phyloP scores from a whole-genome alignment of 2,329 filamentous ascomycete species.

The Calonectria fujianensis region DNA sequence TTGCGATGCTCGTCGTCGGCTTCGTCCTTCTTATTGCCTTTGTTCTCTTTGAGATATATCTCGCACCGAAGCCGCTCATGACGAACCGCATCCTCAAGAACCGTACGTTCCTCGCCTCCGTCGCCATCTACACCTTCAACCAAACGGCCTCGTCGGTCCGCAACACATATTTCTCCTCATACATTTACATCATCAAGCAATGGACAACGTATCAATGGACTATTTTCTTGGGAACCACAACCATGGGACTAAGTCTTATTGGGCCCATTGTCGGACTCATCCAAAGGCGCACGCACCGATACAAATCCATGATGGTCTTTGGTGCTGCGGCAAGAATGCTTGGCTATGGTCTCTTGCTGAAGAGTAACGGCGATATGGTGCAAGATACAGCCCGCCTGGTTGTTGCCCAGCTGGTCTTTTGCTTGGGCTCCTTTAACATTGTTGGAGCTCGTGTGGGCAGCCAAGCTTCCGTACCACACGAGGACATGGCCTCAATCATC shows the following conservation, averaged over 20 bases:
- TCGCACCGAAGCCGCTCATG: constrained; percentile 5
- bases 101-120: constrained; percentile 6
- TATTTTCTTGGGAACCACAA: constrained; percentile 58
- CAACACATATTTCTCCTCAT: constrained; percentile 62
- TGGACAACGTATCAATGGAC: constrained; percentile 66
- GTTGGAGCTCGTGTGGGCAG: constrained; percentile 6
- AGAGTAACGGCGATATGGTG: constrained; percentile 8
- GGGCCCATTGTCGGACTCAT: constrained; percentile 18
- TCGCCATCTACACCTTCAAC: constrained; percentile 60
- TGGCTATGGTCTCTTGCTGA: neutral
- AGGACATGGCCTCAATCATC: constrained; percentile 13
- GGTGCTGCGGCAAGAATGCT: constrained; percentile 5
- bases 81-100: constrained; percentile 11
- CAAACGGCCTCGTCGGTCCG: constrained; percentile 60
- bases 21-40: constrained; percentile 12
- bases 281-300: constrained; percentile 6
- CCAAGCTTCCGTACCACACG: constrained; percentile 10
- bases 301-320: constrained; percentile 15
- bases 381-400: constrained; percentile 3
- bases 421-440: constrained; percentile 16
- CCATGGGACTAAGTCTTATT: constrained; percentile 11
- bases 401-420: neutral
- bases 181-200: constrained; percentile 63
- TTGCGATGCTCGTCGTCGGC: constrained; percentile 3
- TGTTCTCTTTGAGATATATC: constrained; percentile 10